phyloP scores from a whole-genome alignment of 805 yeast genomes.

The Candida corydali region DNA sequence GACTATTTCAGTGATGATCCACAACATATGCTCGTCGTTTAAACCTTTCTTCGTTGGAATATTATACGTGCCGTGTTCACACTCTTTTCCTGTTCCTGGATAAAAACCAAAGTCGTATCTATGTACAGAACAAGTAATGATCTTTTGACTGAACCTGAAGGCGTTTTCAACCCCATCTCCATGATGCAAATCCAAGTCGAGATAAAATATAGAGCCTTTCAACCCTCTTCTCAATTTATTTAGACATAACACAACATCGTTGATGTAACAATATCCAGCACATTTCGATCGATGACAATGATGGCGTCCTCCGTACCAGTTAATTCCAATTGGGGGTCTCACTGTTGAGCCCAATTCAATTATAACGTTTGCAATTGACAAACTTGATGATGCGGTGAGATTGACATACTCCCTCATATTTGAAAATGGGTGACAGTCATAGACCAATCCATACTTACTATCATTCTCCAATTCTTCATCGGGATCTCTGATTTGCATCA shows the following conservation, averaged over 20 bases:
- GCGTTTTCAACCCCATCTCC: constrained; percentile 78
- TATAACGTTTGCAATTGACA: constrained; percentile 43
- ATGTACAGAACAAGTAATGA: constrained; percentile 62
- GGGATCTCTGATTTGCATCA: constrained; percentile 26
- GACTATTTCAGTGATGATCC: constrained; percentile 38
- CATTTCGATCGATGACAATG: constrained; percentile 55
- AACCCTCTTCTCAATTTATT: constrained; percentile 44
- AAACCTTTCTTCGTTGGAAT: constrained; percentile 58
- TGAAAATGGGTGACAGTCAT: constrained; percentile 66
- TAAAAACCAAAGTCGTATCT: constrained; percentile 62
- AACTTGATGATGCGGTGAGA: constrained; percentile 53
- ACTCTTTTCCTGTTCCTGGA: constrained; percentile 54
- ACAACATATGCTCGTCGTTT: constrained; percentile 38
- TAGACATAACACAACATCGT: constrained; percentile 62
- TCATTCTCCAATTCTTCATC: constrained; percentile 13
- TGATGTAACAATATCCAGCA: constrained; percentile 70
- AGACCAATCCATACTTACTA: constrained; percentile 44
- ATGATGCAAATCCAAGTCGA: constrained; percentile 75
- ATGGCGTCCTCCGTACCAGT: constrained; percentile 82
- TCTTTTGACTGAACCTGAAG: constrained; percentile 50
- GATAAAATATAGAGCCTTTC: constrained; percentile 48
- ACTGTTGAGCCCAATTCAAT: constrained; percentile 2
- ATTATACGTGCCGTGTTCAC: constrained; percentile 34
- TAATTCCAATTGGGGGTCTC: constrained; percentile 39
- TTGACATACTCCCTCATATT: constrained; percentile 46